phyloP scores from a whole-genome alignment of 2,329 filamentous ascomycete genomes.

The Fusarium paranaense region DNA sequence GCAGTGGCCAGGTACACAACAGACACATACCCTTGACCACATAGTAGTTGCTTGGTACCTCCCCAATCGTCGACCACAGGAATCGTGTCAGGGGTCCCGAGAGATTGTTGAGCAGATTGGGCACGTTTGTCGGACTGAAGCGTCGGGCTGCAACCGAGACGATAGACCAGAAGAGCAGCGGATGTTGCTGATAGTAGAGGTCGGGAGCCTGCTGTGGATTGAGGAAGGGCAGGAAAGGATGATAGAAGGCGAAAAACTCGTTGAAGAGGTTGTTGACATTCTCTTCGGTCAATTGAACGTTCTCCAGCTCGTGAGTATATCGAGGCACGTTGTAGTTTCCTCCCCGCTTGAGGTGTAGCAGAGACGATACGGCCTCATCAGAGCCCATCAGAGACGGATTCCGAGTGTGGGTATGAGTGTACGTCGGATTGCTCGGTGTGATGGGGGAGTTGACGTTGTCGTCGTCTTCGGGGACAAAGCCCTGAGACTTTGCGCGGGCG shows the following conservation, averaged over 20 bases:
- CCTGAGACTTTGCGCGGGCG: constrained; percentile 69
- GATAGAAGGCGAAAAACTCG: constrained; percentile 81
- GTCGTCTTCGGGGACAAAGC: constrained; percentile 67
- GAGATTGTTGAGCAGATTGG: constrained; percentile 73
- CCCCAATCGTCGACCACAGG: constrained; percentile 81
- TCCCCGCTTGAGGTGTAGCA: constrained; percentile 74
- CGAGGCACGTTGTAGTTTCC: constrained; percentile 71
- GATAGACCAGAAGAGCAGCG: constrained; percentile 88
- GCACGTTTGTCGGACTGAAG: constrained; percentile 67
- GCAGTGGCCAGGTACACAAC: constrained; percentile 84
- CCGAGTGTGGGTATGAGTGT: constrained; percentile 70
- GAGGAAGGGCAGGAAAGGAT: constrained; percentile 82
- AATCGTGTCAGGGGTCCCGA: constrained; percentile 76
- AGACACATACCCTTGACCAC: constrained; percentile 85
- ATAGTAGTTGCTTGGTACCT: constrained; percentile 82
- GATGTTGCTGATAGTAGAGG: constrained; percentile 80
- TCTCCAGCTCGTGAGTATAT: constrained; percentile 71
- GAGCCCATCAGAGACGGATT: constrained; percentile 75
- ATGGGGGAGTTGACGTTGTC: constrained; percentile 71
- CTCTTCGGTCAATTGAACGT: constrained; percentile 72
- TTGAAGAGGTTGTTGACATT: constrained; percentile 74
- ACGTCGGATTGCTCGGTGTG: constrained; percentile 62
- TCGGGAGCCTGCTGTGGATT: constrained; percentile 75
- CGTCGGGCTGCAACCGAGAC: constrained; percentile 80
- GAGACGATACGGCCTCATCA: constrained; percentile 75